Conservation (phyloP, 202 grass and related monocot species). For the Carex sylvatica region DNA sequence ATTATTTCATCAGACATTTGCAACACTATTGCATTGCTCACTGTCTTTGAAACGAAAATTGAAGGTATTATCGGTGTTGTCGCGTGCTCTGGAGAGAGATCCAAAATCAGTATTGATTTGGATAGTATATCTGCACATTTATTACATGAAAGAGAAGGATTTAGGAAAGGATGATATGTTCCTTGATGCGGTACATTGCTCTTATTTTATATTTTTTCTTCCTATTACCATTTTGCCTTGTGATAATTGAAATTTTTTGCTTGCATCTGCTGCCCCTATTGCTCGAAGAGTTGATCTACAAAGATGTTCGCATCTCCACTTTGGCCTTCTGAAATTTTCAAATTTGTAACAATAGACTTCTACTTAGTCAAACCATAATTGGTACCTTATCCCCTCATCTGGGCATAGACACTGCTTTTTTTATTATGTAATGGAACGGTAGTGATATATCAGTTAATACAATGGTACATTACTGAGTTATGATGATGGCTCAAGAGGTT, state of each 20-base stretch:
- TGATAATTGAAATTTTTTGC: conserved; percentile 9
- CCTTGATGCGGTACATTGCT: conserved; percentile 78
- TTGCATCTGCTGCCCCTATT: conserved; percentile 3
- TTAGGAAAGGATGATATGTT: conserved; percentile 97
- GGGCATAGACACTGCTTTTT: neutral
- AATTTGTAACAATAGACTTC: neutral
- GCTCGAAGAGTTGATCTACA: conserved; percentile 11
- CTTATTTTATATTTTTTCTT: conserved; percentile 22
- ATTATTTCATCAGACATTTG: neutral
- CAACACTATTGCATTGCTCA: neutral
- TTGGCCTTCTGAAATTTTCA: neutral
- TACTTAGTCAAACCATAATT: conserved; percentile 2
- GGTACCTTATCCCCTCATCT: neutral
- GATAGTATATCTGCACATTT: conserved; percentile 97
- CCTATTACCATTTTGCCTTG: neutral
- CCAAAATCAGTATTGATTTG: conserved; percentile 72
- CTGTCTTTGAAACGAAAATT: conserved; percentile 43
- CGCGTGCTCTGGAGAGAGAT: conserved; percentile 74
- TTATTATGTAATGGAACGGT: neutral
- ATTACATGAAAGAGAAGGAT: conserved; percentile 82
- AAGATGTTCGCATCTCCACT: neutral
- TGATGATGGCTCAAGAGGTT: neutral
- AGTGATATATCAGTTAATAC: conserved; percentile 5
- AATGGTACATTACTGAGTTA: neutral
- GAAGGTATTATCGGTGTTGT: conserved; percentile 75